Evolutionary conservation across 2,329 filamentous ascomycete genomes (phyloP).

Genomic region (Trichophyton simii): DNA sequence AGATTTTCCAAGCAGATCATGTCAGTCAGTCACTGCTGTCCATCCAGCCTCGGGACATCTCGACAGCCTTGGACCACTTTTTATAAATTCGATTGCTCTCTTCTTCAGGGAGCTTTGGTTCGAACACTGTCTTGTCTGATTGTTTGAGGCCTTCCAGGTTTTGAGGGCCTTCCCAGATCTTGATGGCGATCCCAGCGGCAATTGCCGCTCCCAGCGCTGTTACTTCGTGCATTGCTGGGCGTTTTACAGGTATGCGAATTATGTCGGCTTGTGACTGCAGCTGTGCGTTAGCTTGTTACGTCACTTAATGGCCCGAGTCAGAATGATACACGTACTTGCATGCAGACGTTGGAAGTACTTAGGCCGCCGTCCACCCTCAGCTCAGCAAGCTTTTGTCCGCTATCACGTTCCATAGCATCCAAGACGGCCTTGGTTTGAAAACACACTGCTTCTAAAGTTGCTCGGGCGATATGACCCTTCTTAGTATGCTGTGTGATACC

Average conservation of each 20-base stretch:
- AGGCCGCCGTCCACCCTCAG: conserved; percentile 82
- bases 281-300: conserved; percentile 11
- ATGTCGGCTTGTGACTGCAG: conserved; percentile 71
- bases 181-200: conserved; percentile 72
- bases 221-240: conserved; percentile 80
- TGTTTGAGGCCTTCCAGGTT: conserved; percentile 61
- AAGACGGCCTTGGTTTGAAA: conserved; percentile 88
- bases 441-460: conserved; percentile 81
- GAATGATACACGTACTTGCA: conserved; percentile 47
- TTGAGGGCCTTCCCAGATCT: conserved; percentile 62
- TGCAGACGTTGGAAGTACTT: conserved; percentile 76
- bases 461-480: conserved; percentile 74
- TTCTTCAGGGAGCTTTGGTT: conserved; percentile 49
- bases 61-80: conserved; percentile 63
- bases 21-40: conserved; percentile 17
- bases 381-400: conserved; percentile 58
- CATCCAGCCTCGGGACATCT: conserved; percentile 65
- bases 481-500: conserved; percentile 77
- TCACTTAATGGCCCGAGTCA: background rate
- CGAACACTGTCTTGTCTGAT: conserved; percentile 56
- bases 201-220: conserved; percentile 81
- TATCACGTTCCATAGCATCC: conserved; percentile 82
- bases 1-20: background rate
- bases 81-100: conserved; percentile 52
- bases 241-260: conserved; percentile 68